phyloP scores from a whole-genome alignment of 495 filamentous ascomycete genomes.

The Cercophora scortea region DNA sequence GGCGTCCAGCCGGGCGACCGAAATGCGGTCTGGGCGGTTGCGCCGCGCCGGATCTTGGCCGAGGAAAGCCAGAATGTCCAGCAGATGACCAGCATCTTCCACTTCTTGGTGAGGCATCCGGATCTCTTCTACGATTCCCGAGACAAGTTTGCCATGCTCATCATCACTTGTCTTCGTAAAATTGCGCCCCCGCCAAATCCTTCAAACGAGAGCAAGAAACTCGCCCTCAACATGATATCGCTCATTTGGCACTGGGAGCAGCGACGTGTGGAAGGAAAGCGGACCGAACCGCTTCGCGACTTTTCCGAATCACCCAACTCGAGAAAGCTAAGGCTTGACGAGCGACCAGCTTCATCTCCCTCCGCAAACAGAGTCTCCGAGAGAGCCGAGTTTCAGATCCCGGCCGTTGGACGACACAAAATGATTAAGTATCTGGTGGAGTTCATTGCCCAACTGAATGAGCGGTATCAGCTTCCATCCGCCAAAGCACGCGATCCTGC shows the following conservation, averaged over 20 bases:
- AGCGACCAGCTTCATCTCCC: conserved; percentile 34
- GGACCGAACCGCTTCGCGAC: conserved; percentile 31
- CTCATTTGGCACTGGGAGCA: conserved; percentile 92
- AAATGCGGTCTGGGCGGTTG: conserved; percentile 72
- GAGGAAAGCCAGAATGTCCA: conserved; percentile 96
- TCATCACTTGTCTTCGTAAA: conserved; percentile 82
- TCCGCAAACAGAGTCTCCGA: conserved; percentile 45
- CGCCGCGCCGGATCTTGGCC: conserved; percentile 81
- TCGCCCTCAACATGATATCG: conserved; percentile 82
- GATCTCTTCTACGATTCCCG: conserved; percentile 92
- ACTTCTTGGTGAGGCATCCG: conserved; percentile 88
- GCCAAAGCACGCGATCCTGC: conserved; percentile 53
- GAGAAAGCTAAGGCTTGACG: conserved; percentile 71
- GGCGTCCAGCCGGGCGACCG: conserved; percentile 36
- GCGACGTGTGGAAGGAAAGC: conserved; percentile 55
- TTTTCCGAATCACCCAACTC: conserved; percentile 61
- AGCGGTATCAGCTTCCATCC: conserved; percentile 68
- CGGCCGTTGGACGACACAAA: conserved; percentile 56
- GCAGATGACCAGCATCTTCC: conserved; percentile 94
- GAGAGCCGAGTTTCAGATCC: conserved; percentile 60
- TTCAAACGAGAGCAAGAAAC: conserved; percentile 87
- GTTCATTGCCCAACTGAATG: conserved; percentile 79
- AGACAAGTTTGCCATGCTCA: conserved; percentile 80
- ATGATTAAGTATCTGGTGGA: conserved; percentile 90
- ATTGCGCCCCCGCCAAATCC: conserved; percentile 77